Base-by-base conservation (phyloP, 495 filamentous ascomycete genomes). In the Penicillium lividum region DNA sequence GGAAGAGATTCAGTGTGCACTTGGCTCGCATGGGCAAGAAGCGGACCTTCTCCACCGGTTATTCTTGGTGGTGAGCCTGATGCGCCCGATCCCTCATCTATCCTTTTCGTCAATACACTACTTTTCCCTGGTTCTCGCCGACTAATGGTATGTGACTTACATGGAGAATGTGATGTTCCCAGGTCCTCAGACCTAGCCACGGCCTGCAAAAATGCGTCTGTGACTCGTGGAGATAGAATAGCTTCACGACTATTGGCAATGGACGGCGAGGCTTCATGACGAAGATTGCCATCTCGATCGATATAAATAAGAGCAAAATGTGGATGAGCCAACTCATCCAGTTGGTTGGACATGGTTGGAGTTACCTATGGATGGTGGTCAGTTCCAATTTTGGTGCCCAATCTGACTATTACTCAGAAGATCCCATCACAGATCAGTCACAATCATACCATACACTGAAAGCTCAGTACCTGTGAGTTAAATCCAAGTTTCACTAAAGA, bases 291-390 rank as follows among this genome's bases (percentile, higher is more conserved):
- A 46, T 62, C 54, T 31, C 67, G 58, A 50, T 75, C 71, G 42
- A 77, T 66, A 43, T 77, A 77, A 42, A 77, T 73, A 11, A 77
- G 59, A 42, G 74, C 74, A 62, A 70, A 77, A 49, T 77, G 74
- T 4, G 67, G 58, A 53, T 58, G 73, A 25, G 4, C 28, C 28
- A 49, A 30, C 46, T 49, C 46, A 53, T 58, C 56, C 40, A 58
- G 57, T 40, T 62, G 61, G 49, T 68, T 59, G 6, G 68, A 70
- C 58, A 70, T 68, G 5, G 62, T 60, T 27, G 63, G 58, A 38
- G 66, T 58, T 42, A 61, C 43, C 69, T 73, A 54, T 42, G 30
- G 22, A 46, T 34, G 54, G 10, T 40, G 28, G 46, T 49, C 15
- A 49, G 46, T 31, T 31, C 31, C 28, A 3, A 43, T 10, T 45